Conservation (phyloP, 1,284 basidiomycete genomes). For the Porodaedalea pini region DNA sequence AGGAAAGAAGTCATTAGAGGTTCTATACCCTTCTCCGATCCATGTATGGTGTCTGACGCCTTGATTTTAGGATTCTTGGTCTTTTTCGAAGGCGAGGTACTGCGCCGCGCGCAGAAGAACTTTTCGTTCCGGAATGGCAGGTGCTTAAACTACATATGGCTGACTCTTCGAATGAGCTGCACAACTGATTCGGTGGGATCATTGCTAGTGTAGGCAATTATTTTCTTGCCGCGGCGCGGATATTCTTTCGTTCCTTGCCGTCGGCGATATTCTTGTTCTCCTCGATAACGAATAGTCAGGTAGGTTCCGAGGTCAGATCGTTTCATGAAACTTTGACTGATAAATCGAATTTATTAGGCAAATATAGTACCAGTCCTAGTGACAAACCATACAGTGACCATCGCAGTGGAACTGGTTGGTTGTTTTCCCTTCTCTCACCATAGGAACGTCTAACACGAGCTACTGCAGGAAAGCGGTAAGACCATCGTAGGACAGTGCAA, state of each 20-base stretch:
- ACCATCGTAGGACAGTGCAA: constrained; percentile 93
- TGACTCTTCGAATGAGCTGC: background rate
- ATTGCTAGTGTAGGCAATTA: constrained; percentile 81
- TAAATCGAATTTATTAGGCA: constrained; percentile 42
- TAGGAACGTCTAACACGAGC: constrained; percentile 9
- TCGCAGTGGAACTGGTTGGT: constrained; percentile 87
- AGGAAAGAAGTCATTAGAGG: constrained; percentile 89
- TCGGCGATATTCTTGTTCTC: constrained; percentile 96
- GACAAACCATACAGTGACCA: constrained; percentile 96
- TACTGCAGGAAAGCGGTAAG: constrained; percentile 65
- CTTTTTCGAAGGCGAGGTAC: constrained; percentile 83
- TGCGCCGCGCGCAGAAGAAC: constrained; percentile 86
- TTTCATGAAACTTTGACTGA: background rate
- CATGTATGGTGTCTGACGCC: background rate
- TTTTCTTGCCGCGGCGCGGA: constrained; percentile 82
- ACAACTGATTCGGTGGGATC: no score
- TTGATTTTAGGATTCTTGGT: constrained; percentile 72
- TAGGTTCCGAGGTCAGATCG: constrained; percentile 22
- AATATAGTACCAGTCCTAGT: constrained; percentile 87
- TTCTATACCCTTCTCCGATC: constrained; percentile 28
- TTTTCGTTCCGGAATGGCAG: constrained; percentile 88
- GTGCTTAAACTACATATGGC: constrained; percentile 35
- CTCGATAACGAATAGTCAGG: constrained; percentile 79
- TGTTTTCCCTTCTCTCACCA: constrained; percentile 8
- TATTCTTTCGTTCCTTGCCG: constrained; percentile 84